A percentile compares a stretch with the other conserved stretches of the same genome.
phyloP scores from a whole-genome alignment of 305 asterid genomes.

The Solanum hybrid region DNA sequence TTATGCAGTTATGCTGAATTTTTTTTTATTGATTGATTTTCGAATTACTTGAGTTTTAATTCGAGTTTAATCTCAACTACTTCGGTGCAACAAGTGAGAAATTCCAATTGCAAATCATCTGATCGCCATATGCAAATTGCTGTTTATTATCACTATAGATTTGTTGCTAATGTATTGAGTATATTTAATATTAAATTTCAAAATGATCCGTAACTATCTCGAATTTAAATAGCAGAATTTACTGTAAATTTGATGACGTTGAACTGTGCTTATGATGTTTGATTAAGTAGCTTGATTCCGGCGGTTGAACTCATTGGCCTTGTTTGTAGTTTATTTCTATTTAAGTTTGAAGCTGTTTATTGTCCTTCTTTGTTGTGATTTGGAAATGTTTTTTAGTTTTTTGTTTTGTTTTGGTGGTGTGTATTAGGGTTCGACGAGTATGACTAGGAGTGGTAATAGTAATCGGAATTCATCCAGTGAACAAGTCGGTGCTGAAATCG shows the following conservation, averaged over 20 bases:
- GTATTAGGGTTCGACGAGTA: slow-evolving; percentile 29
- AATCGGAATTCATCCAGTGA: slow-evolving; percentile 53
- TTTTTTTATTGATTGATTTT: not conserved
- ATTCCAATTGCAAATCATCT: not conserved
- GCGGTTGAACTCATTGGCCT: not conserved
- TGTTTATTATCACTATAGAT: not conserved
- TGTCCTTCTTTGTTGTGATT: not conserved
- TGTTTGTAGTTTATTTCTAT: no score
- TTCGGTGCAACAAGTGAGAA: not conserved
- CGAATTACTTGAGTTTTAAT: not conserved
- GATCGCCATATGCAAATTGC: not conserved
- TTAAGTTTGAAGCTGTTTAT: not conserved
- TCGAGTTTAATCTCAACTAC: not conserved
- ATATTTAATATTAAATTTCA: not conserved
- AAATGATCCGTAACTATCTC: not conserved
- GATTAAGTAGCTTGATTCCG: not conserved
- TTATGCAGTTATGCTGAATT: not conserved
- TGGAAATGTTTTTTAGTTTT: not conserved
- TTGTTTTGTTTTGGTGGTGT: not conserved
- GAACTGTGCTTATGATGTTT: not conserved
- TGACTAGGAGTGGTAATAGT: slow-evolving; percentile 35
- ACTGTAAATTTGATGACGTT: not conserved
- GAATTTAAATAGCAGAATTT: not conserved
- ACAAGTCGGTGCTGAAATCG: slow-evolving; percentile 61
- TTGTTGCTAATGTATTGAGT: not conserved